These are phyloP conservation scores for Discostella pseudostelligera DNA, from an alignment of 108 stramenopile genomes.

Conservation along the genomic window DNA sequence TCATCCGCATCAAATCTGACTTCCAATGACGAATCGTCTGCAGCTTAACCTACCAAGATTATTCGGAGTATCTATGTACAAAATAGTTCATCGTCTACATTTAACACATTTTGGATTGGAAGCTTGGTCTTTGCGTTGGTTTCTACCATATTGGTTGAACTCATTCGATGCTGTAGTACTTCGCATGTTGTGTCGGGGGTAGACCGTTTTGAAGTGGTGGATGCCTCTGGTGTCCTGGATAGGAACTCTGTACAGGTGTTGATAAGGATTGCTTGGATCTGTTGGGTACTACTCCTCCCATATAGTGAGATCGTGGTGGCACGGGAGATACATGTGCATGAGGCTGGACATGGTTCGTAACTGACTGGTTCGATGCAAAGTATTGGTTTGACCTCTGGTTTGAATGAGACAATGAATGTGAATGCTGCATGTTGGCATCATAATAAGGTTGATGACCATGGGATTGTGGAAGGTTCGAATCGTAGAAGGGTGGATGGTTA, in stretches of 20 bases:
- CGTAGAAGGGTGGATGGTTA: neutral
- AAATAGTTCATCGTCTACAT: too few species aligned
- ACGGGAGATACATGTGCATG: neutral
- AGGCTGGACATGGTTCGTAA: neutral
- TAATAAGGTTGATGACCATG: neutral
- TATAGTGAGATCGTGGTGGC: constrained; percentile 1
- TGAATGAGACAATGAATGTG: neutral
- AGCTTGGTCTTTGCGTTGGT: neutral
- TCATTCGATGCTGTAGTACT: neutral
- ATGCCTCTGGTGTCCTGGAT: constrained; percentile 1
- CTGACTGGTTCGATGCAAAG: neutral
- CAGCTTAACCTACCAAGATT: too few species aligned
- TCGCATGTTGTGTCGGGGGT: neutral
- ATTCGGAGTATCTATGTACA: too few species aligned
- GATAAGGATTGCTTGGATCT: neutral
- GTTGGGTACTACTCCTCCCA: neutral
- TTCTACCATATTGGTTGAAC: neutral
- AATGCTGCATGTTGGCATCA: neutral
- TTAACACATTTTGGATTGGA: too few species aligned
- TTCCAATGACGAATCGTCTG: too few species aligned
- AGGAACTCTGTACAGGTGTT: neutral
- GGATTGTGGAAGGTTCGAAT: neutral
- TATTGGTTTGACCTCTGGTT: neutral
- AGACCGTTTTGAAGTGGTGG: neutral
- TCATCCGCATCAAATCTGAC: too few species aligned